Percentiles rank a stretch among this genome's conserved stretches.
phyloP scores from a whole-genome alignment of 805 yeast species.

The Millerago galiae region DNA sequence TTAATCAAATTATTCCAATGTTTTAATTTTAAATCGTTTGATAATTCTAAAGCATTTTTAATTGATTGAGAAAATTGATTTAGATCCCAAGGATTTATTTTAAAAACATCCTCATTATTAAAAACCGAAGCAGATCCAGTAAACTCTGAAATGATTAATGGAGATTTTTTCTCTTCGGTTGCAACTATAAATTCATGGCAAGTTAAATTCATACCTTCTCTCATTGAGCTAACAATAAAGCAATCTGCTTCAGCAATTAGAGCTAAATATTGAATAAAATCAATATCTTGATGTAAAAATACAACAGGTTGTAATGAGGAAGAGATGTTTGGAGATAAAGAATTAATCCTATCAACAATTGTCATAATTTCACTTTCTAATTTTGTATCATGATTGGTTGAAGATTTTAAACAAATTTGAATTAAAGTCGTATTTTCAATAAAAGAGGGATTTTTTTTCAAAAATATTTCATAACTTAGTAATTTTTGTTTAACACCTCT shows the following conservation, averaged over 20 bases:
- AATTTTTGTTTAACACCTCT: conserved; percentile 87
- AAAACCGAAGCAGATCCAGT: conserved; percentile 89
- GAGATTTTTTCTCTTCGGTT: conserved; percentile 63
- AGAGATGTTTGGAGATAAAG: conserved; percentile 67
- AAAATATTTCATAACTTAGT: conserved; percentile 76
- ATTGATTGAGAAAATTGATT: conserved; percentile 59
- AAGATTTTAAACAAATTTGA: conserved; percentile 67
- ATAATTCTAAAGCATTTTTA: conserved; percentile 59
- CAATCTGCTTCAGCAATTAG: conserved; percentile 78
- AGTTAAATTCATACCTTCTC: conserved; percentile 96
- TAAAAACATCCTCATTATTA: conserved; percentile 55
- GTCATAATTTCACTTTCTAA: conserved; percentile 68
- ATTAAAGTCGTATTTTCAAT: conserved; percentile 67
- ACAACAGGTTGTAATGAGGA: conserved; percentile 71
- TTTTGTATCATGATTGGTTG: conserved; percentile 40
- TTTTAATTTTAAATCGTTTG: conserved; percentile 43
- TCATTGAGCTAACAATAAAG: conserved; percentile 82
- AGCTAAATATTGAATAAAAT: conserved; percentile 84
- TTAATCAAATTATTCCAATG: conserved; percentile 59
- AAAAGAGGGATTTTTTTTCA: conserved; percentile 65
- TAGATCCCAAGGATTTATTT: conserved; percentile 90
- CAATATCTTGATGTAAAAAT: conserved; percentile 80
- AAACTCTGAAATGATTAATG: conserved; percentile 83
- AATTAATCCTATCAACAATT: conserved; percentile 81
- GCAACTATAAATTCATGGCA: conserved; percentile 91